Conservation (phyloP, 2,329 filamentous ascomycete species). For the Aspergillus cejpii region DNA sequence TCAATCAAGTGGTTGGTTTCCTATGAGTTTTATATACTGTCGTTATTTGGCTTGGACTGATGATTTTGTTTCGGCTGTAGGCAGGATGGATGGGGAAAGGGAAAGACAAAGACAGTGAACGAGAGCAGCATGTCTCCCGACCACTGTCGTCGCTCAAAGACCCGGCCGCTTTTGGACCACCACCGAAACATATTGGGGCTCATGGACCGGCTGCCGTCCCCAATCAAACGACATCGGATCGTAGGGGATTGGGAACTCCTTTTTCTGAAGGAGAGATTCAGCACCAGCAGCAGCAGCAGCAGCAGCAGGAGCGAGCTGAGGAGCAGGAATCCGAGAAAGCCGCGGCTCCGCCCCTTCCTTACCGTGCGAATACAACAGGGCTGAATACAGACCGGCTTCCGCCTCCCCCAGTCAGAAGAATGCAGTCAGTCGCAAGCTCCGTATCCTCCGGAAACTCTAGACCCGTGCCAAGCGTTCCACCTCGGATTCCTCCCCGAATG, state of each 20-base stretch:
- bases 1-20: constrained; percentile 49
- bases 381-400: constrained; percentile 63
- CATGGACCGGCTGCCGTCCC: constrained; percentile 42
- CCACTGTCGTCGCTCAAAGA: constrained; percentile 68
- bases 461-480: constrained; percentile 54
- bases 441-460: constrained; percentile 28
- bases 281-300: constrained; percentile 16
- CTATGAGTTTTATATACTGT: not conserved
- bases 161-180: constrained; percentile 70
- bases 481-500: constrained; percentile 64
- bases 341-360: constrained; percentile 55
- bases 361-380: constrained; percentile 63
- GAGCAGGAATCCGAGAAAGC: constrained; percentile 30
- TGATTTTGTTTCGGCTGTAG: constrained; percentile 35
- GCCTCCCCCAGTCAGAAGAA: constrained; percentile 57
- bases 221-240: constrained; percentile 42
- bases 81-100: constrained; percentile 55
- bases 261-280: constrained; percentile 36
- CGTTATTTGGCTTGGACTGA: constrained; percentile 10
- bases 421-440: constrained; percentile 26
- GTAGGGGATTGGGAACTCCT: constrained; percentile 40
- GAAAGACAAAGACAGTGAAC: constrained; percentile 41
- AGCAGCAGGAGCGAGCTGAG: constrained; percentile 19
- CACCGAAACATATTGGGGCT: constrained; percentile 60
- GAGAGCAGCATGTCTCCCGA: constrained; percentile 48